Evolutionary conservation across 208 protist genomes (phyloP).

Genomic region (Trypanosoma theileri): DNA sequence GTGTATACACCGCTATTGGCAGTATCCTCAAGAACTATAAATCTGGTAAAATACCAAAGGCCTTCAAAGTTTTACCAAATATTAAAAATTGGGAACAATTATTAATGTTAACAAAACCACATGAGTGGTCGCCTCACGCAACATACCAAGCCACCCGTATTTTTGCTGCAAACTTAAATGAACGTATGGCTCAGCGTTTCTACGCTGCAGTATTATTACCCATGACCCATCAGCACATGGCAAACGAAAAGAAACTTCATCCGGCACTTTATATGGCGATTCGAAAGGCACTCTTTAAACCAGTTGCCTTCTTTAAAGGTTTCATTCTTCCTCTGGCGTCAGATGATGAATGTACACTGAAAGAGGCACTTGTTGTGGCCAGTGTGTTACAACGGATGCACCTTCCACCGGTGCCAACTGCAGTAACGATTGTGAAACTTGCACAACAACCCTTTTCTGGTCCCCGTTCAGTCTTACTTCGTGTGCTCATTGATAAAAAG

Average conservation of each 20-base stretch:
- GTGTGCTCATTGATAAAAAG: slow-evolving; percentile 97
- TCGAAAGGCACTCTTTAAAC: slow-evolving; percentile 98
- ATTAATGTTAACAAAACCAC: slow-evolving; percentile 95
- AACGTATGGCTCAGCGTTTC: slow-evolving; percentile 96
- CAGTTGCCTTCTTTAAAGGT: slow-evolving; percentile 99
- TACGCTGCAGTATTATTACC: slow-evolving; percentile 98
- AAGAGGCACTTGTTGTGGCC: slow-evolving; percentile 95
- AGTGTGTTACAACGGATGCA: slow-evolving; percentile 92
- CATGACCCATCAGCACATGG: slow-evolving; percentile 81
- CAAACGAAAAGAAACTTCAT: slow-evolving; percentile 94
- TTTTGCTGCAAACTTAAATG: slow-evolving; percentile 97
- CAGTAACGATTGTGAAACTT: slow-evolving; percentile 95
- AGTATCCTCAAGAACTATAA: slow-evolving; percentile 94
- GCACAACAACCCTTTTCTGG: slow-evolving; percentile 91
- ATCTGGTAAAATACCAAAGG: slow-evolving; percentile 98
- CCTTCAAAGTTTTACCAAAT: slow-evolving; percentile 98
- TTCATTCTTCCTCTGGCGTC: slow-evolving; percentile 97
- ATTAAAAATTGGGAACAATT: slow-evolving; percentile 98
- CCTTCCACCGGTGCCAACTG: slow-evolving; percentile 89
- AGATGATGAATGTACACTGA: slow-evolving; percentile 93
- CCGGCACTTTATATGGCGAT: slow-evolving; percentile 98
- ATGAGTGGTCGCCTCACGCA: slow-evolving; percentile 95
- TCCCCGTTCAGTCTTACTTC: slow-evolving; percentile 93
- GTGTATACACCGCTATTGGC: slow-evolving; percentile 94
- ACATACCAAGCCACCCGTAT: slow-evolving; percentile 95